These are phyloP conservation scores for Castanea sativa DNA, from an alignment of 306 rosid species.

Conservation along the genomic window DNA sequence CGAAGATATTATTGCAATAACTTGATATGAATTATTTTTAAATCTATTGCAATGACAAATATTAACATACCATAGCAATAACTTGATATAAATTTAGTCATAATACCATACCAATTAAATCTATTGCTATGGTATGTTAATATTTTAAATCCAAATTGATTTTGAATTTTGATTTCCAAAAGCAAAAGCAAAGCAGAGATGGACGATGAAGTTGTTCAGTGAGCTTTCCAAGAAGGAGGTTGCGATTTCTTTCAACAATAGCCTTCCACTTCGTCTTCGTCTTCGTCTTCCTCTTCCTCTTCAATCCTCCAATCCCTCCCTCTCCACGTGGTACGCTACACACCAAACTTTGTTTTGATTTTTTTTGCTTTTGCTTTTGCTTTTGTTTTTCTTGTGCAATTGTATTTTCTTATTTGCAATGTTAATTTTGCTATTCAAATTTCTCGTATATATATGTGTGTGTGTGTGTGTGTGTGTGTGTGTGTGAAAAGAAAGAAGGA, in stretches of 20 bases:
- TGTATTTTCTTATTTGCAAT: neutral
- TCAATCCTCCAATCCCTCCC: slow-evolving; percentile 98
- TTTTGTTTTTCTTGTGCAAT: neutral
- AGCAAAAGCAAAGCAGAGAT: slow-evolving; percentile 15
- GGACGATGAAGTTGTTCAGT: slow-evolving; percentile 92
- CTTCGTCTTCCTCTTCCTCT: slow-evolving; percentile 68
- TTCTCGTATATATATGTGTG: too few species aligned
- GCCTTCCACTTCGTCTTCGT: slow-evolving; percentile 62
- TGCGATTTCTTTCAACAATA: slow-evolving; percentile 90
- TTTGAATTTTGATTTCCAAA: neutral
- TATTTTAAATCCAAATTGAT: neutral
- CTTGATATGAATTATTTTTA: too few species aligned
- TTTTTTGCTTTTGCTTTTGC: neutral
- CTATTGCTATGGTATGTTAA: too few species aligned
- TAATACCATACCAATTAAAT: too few species aligned
- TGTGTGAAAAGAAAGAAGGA: too few species aligned
- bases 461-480: too few species aligned
- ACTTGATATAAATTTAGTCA: too few species aligned
- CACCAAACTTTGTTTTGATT: neutral
- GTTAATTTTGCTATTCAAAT: too few species aligned
- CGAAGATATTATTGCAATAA: too few species aligned
- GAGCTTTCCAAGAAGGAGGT: slow-evolving; percentile 98
- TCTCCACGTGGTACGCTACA: slow-evolving; percentile 77
- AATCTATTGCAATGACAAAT: too few species aligned
- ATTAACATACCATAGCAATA: too few species aligned